phyloP scores from a whole-genome alignment of 306 rosid genomes.

The Sphenostylis stenocarpa region DNA sequence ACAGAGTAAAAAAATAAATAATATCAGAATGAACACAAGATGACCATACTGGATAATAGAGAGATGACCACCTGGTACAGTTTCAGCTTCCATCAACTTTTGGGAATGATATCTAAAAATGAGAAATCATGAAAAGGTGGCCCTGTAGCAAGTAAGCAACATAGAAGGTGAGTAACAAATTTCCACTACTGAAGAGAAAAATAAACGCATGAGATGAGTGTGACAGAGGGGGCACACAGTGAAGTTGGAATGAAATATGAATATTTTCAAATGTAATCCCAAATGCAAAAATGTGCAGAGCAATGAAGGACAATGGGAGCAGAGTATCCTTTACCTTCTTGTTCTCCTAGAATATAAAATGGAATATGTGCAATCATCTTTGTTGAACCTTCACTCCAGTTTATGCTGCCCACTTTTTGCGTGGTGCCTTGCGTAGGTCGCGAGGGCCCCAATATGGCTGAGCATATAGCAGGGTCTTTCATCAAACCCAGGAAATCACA shows the following conservation, averaged over 20 bases:
- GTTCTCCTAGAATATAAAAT: slow-evolving; percentile 81
- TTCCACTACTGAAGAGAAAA: background rate
- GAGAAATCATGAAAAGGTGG: slow-evolving; percentile 92
- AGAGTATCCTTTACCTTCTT: slow-evolving; percentile 58
- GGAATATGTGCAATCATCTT: slow-evolving; percentile 94
- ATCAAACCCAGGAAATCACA: slow-evolving; percentile 87
- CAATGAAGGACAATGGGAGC: slow-evolving; percentile 6
- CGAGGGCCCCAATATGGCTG: slow-evolving; percentile 91
- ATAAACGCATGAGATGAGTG: background rate
- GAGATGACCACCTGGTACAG: background rate
- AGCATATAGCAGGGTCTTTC: slow-evolving; percentile 84
- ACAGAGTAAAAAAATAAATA: background rate
- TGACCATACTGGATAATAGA: background rate
- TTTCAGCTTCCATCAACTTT: slow-evolving; percentile 41
- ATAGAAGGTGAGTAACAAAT: slow-evolving; percentile 11
- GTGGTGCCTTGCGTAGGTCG: slow-evolving; percentile 51
- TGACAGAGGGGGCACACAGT: background rate
- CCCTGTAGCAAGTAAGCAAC: slow-evolving; percentile 54
- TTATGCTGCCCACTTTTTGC: slow-evolving; percentile 71
- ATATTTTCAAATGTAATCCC: background rate
- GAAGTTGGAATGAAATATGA: slow-evolving; percentile 1
- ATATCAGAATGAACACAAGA: background rate
- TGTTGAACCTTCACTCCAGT: slow-evolving; percentile 81
- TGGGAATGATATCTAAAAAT: slow-evolving; percentile 72
- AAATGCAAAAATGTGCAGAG: background rate